Evolutionary conservation across 2,329 filamentous ascomycete species (phyloP), one percentile per base, ranked within the genome.

Genomic region (Aureobasidium sp.): DNA sequence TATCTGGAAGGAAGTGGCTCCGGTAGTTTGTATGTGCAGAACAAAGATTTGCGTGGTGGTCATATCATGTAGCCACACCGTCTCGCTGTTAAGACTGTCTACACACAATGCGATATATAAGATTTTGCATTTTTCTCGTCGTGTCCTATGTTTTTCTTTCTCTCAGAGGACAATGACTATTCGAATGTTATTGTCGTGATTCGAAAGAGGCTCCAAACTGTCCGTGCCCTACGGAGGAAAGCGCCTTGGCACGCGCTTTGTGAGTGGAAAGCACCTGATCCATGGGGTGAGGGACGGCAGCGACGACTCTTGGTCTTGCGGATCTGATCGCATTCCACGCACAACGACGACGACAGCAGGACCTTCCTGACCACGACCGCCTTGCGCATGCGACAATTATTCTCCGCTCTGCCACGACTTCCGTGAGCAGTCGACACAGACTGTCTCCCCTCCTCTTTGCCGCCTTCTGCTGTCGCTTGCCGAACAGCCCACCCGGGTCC

Each of bases 371-470:
- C n/a, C 15, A 20, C 44, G 23, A 39, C 34, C 29, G 55, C 42
- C 32, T 44, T 37, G 55, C 55, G 55, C 34, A 58, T 58, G 55
- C 55, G 55, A 58, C 41, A 44, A 37, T 27, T 29, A 34, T 48
- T 27, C 32, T 48, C 20, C 26, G 39, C 32, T 29, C 42, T 48
- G 55, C 55, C 32, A 27, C 55, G 55, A 58, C 55, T 4, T 39
- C 34, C 55, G 55, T 58, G 55, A 58, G 55, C 55, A 58, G 53
- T 57, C 41, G 53, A 57, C 53, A 20, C 34, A 20, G 53, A 55
- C 51, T 55, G 53, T 56, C 52, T 29, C 52, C n/a, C 26, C n/a
- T 23, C 32, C 55, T 39, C 41, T 48, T 29, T 37, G 37, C 42
- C 42, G 39, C 41, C 55, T 4, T 44, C 42, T 32, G 42, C 55